A percentile compares a stretch with the other conserved stretches of the same genome.
phyloP scores from a whole-genome alignment of 2,329 filamentous ascomycete species.

The Aspergillus aculeatinus region DNA sequence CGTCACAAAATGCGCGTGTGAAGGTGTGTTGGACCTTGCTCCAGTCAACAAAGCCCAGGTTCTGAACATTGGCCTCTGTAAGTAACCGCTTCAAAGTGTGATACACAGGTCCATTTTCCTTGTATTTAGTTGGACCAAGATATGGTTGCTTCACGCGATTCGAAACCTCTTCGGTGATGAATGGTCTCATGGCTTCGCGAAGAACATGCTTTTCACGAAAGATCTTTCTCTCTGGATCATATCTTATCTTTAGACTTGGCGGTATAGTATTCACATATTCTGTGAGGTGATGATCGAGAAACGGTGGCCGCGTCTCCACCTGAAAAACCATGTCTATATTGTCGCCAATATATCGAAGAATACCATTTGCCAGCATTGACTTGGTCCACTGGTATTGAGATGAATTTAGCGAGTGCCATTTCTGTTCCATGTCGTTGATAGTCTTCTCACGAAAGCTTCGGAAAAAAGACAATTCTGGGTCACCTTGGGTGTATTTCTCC shows the following conservation, averaged over 20 bases:
- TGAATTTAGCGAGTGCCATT: constrained; percentile 39
- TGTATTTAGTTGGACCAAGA: constrained; percentile 47
- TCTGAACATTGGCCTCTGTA: constrained; percentile 38
- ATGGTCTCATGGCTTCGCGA: constrained; percentile 8
- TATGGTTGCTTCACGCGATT: constrained; percentile 49
- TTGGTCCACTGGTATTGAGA: background rate
- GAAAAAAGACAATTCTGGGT: constrained; percentile 18
- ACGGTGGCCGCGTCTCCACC: background rate
- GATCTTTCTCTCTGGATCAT: background rate
- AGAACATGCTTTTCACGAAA: constrained; percentile 9
- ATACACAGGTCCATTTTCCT: constrained; percentile 46
- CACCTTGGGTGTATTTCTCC: constrained; percentile 1
- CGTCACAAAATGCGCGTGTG: constrained; percentile 41
- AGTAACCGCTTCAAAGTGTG: constrained; percentile 28
- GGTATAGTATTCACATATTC: background rate
- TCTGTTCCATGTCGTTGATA: constrained; percentile 10
- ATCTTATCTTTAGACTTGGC: background rate
- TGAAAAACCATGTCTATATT: background rate
- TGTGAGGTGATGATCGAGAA: background rate
- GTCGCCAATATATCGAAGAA: background rate
- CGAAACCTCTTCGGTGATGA: constrained; percentile 8
- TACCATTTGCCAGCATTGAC: background rate
- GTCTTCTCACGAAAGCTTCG: constrained; percentile 10
- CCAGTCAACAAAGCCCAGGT: constrained; percentile 46
- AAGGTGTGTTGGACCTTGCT: constrained; percentile 35